Evolutionary conservation across 2,329 filamentous ascomycete species (phyloP), one percentile per base, ranked within the genome.

Genomic region (Onygenales sp.): DNA sequence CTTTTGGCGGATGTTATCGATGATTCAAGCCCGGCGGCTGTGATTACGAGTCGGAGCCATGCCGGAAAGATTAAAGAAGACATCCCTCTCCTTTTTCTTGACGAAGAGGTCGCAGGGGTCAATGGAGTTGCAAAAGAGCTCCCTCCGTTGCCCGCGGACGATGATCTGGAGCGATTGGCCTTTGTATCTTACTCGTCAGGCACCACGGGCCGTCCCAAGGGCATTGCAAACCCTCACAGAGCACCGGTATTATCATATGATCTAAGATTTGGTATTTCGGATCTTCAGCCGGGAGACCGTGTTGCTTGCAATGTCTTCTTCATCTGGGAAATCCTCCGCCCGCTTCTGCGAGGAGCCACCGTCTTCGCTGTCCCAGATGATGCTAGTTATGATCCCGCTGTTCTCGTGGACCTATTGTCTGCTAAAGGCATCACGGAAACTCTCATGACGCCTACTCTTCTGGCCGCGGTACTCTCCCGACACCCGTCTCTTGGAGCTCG

Each of bases 301-400:
- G 86, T 91, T 9, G 87, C 87, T n/a, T 91, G 87, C 72, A 92
- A 91, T 73, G 87, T 91, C 55, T 92, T 91, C 68, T 92, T 92
- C 65, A 78, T 91, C 46, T 92, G 87, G 87, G 87, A 92, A 66
- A 90, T 91, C 54, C 68, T 92, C 52, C 84, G 87, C 5, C 87
- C 87, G 7, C 74, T 92, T 44, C 66, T 92, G 52, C 80, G 87
- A 52, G 87, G 87, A 60, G 87, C 86, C 2, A 89, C 87, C 0
- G 85, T 88, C 4, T 79, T 90, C 21, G 80, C 84, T 3, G 82
- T 91, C 13, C 85, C 87, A 1, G 87, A 92, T 60, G 82, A 87
- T 60, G 79, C 78, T 38, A 90, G 86, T 69, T 91, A 90, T 62
- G 87, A 92, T 59, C 87, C 87, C 0, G 79, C 82, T 36, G 80